These are phyloP conservation scores for Quercus rubra DNA, from an alignment of 306 rosid species.

Conservation along the genomic window DNA sequence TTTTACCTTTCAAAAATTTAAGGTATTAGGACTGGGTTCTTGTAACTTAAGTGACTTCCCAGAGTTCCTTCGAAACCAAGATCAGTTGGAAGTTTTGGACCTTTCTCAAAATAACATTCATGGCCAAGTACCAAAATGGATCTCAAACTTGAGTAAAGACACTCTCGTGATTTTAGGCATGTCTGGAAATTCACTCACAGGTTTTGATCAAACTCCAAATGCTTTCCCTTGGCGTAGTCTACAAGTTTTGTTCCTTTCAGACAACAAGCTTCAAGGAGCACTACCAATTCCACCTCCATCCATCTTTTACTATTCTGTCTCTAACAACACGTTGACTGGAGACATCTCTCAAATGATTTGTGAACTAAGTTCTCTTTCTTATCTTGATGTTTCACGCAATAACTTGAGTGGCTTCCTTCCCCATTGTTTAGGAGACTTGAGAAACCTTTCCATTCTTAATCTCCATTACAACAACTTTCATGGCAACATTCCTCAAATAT, in stretches of 20 bases:
- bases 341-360: too few species aligned
- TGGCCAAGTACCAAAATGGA: too few species aligned
- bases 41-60: not conserved
- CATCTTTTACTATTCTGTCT: accelerated
- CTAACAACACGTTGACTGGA: not conserved
- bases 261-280: not conserved
- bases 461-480: not conserved
- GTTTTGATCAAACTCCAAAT: too few species aligned
- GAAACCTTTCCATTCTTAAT: not conserved
- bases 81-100: too few species aligned
- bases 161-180: too few species aligned
- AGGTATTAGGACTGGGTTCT: too few species aligned
- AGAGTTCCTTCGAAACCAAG: not conserved
- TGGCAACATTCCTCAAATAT: not conserved
- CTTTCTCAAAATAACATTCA: too few species aligned
- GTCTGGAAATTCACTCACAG: not conserved
- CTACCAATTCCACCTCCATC: not conserved
- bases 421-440: not conserved
- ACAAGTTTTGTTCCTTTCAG: accelerated
- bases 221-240: not conserved
- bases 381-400: not conserved
- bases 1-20: too few species aligned
- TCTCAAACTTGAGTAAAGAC: too few species aligned
- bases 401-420: not conserved
- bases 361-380: too few species aligned